Conservation (phyloP, 106 monocot genomes). For the Agapanthus africanus region DNA sequence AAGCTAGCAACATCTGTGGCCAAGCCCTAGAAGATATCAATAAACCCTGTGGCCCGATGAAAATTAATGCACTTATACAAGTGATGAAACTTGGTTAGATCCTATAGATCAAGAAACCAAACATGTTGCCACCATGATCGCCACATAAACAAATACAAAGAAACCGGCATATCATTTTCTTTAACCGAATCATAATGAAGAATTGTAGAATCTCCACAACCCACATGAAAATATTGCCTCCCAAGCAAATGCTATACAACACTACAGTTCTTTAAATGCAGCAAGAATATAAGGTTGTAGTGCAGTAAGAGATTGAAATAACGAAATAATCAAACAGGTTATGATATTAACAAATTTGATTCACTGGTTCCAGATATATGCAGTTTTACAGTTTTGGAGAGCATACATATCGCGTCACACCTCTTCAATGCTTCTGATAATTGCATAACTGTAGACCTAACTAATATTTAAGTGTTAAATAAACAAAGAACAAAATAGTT, state of each 20-base stretch:
- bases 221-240: not conserved
- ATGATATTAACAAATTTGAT: not conserved
- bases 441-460: not conserved
- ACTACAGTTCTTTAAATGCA: not conserved
- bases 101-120: not conserved
- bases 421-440: not conserved
- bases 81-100: not conserved
- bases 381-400: not conserved
- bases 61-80: not conserved
- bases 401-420: not conserved
- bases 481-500: not conserved
- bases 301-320: not conserved
- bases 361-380: not conserved
- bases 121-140: not conserved
- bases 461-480: not conserved
- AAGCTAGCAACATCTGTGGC: too few relatives aligned
- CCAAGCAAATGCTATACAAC: not conserved
- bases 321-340: not conserved
- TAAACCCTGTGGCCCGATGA: too few relatives aligned
- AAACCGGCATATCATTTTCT: not conserved
- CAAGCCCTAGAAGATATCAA: too few relatives aligned
- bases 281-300: not conserved
- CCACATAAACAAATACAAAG: not conserved
- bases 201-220: not conserved
- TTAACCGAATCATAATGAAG: not conserved